phyloP scores from a whole-genome alignment of 2,329 filamentous ascomycete species.

The Fusarium euwallaceae region DNA sequence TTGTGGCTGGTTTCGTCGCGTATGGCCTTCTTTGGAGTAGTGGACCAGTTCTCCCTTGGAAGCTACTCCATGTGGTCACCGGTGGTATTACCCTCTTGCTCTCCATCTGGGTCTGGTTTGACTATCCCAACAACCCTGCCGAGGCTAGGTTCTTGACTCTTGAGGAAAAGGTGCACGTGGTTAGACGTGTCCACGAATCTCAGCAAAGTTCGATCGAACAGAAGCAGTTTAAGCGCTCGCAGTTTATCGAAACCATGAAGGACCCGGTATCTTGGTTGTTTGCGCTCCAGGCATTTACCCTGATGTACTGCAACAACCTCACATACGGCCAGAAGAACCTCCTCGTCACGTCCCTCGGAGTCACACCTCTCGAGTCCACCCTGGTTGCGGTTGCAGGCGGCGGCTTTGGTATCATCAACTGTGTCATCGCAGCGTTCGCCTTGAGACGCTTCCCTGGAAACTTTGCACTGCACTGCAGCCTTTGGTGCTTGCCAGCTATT shows the following conservation, averaged over 20 bases:
- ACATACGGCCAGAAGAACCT: slow-evolving; percentile 56
- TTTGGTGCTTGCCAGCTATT: slow-evolving; percentile 45
- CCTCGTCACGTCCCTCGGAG: slow-evolving; percentile 51
- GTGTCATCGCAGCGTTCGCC: slow-evolving; percentile 49
- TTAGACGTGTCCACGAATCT: slow-evolving; percentile 49
- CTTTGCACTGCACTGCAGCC: slow-evolving; percentile 47
- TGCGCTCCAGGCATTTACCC: slow-evolving; percentile 48
- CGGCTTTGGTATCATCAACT: slow-evolving; percentile 50
- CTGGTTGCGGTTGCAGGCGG: slow-evolving; percentile 55
- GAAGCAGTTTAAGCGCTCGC: slow-evolving; percentile 51
- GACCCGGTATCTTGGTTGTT: slow-evolving; percentile 52
- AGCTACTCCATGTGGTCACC: slow-evolving; percentile 55
- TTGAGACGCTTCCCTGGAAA: slow-evolving; percentile 49
- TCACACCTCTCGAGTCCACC: slow-evolving; percentile 55
- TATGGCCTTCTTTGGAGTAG: slow-evolving; percentile 56
- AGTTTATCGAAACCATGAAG: slow-evolving; percentile 46
- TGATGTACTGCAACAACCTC: slow-evolving; percentile 56
- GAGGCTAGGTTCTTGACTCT: slow-evolving; percentile 55
- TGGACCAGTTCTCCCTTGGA: slow-evolving; percentile 52
- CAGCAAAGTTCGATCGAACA: slow-evolving; percentile 55
- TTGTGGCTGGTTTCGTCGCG: slow-evolving; percentile 55
- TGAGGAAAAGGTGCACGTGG: slow-evolving; percentile 57
- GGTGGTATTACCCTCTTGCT: slow-evolving; percentile 53
- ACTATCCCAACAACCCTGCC: slow-evolving; percentile 55
- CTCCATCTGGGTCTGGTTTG: slow-evolving; percentile 51